Evolutionary conservation across 331 rosid species (phyloP).

Genomic region (Pyrus hybrid): DNA sequence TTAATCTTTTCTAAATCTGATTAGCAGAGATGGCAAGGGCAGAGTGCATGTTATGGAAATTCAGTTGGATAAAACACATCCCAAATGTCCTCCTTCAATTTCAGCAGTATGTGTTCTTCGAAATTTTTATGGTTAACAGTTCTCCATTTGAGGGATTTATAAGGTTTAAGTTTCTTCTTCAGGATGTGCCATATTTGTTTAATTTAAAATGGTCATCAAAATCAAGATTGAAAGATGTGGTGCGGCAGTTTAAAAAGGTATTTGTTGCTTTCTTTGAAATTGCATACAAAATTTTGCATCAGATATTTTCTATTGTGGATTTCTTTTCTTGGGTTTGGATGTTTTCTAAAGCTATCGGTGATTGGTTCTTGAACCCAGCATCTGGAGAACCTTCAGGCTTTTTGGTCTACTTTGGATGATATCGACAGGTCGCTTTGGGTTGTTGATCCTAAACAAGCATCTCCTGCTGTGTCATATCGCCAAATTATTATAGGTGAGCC

Average conservation of each 20-base stretch:
- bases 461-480: constrained; percentile 13
- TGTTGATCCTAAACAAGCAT: constrained; percentile 11
- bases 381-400: constrained; percentile 27
- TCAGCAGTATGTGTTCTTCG: constrained; percentile 23
- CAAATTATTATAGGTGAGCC: constrained; percentile 12
- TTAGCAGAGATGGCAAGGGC: constrained; percentile 25
- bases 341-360: neutral
- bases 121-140: neutral
- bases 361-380: constrained; percentile 14
- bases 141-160: neutral
- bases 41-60: constrained; percentile 23
- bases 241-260: constrained; percentile 32
- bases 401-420: constrained; percentile 32
- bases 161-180: neutral
- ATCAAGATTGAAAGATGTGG: constrained; percentile 28
- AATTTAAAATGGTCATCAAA: constrained; percentile 25
- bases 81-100: constrained; percentile 25
- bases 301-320: neutral
- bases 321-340: neutral
- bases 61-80: constrained; percentile 24
- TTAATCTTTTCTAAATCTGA: neutral
- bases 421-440: constrained; percentile 20
- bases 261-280: neutral
- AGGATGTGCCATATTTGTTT: constrained; percentile 24
- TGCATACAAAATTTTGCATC: neutral